Base-by-base conservation (phyloP, 2,329 filamentous ascomycete species). In the Xylariaceae sp. region DNA sequence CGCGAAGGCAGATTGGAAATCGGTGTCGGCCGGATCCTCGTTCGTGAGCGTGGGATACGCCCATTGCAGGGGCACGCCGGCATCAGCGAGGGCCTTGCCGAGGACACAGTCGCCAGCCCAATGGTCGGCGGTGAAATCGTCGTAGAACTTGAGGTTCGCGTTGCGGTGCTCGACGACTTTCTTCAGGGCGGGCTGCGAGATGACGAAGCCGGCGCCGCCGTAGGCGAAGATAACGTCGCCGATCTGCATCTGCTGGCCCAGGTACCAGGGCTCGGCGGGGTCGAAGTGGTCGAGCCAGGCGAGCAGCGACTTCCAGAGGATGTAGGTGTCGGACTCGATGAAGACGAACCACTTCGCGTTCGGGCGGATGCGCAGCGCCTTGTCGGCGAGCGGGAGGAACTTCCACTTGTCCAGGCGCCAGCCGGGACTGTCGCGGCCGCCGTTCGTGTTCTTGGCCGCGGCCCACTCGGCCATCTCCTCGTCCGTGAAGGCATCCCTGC, bases 331-430 rank as follows among this genome's bases (percentile, higher is more conserved):
- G 0, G 80, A 78, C 64, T 85, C 82, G 51, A 83, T 77, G 68
- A 86, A 86, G 57, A 83, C 73, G 61, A 78, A 86, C 82, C 82
- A 86, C 57, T 79, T 80, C 50, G 78, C 77, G 30, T 81, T 71
- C 1, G 78, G 77, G 44, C 71, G 66, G 54, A 73, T 66, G n/a
- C 54, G 61, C 47, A 69, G 59, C 5, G 80, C 75, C 64, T 79
- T 76, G 64, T 82, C 78, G 2, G 80, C 77, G 74, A 83, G 78
- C 5, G 81, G 81, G 17, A 84, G 70, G 62, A 82, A 80, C 67
- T 83, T 84, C 81, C 81, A 84, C 64, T 83, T 83, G 63, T 84
- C 81, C 44, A 84, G 72, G 58, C 75, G 77, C 81, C 76, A 75
- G 57, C 76, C 75, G 8, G 78, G 71, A 61, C 78, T 79, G 67